Base-by-base conservation (phyloP, 2,329 filamentous ascomycete species). In the Chaetomium globosum region DNA sequence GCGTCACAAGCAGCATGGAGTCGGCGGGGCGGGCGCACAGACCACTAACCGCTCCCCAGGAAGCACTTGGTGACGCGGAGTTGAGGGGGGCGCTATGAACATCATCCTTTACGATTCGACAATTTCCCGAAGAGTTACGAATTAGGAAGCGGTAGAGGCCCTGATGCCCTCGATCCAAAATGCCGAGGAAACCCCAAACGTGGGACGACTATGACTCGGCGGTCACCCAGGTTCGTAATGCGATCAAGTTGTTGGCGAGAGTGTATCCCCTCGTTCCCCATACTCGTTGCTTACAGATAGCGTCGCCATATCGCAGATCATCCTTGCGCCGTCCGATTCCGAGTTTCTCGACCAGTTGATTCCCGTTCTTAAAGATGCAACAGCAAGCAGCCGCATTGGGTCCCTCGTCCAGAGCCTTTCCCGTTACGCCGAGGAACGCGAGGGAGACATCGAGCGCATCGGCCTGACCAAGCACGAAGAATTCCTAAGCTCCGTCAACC, bases 321-420 rank as follows among this genome's bases (percentile, higher is more conserved):
- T 97, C 67, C 87, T 96, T 72, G 93, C 94, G 2, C 90, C 93
- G 13, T 93, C 93, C 26, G 94, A 98, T 74, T 85, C 89, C 58
- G 95, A 99, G 73, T 98, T 97, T 74, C 87, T 99, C 69, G 95
- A 98, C 76, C 94, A 97, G 75, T 81, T 99, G 59, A 97, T 98
- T 56, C 94, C 93, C 10, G 91, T 96, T 1, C 88, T 99, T 68
- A 95, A 93, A 80, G 94, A 97, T 84, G 93, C 92, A 71, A 87
- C 91, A 68, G 83, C 87, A 72, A 88, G 91, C 63, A 89, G 91
- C 74, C 85, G 91, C 73, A 89, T 89, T 7, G 83, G 83, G 48
- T 86, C 88, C 65, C 84, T 99, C 49, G 86, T 93, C 57, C 89
- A 93, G 72, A 90, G 90, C 67, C 83, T 96, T 63, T 87, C 88